A percentile compares a stretch with the other conserved stretches of the same genome.
phyloP scores from a whole-genome alignment of 306 rosid genomes.

The Lagenaria siceraria region DNA sequence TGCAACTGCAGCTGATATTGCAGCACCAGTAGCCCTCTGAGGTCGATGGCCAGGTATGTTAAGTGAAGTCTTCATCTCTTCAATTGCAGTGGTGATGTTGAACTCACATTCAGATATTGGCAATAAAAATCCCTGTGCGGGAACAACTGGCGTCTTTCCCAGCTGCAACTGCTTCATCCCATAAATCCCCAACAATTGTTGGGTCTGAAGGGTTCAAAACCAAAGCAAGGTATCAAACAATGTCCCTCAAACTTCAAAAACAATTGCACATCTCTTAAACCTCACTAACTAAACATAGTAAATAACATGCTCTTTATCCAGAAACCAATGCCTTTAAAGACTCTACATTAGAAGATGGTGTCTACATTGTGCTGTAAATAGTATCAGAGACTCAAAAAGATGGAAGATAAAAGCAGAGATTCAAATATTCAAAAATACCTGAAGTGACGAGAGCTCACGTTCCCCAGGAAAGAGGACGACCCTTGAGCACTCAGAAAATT shows the following conservation, averaged over 20 bases:
- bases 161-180: conserved; percentile 33
- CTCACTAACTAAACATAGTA: not conserved
- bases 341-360: not conserved
- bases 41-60: conserved; percentile 34
- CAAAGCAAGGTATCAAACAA: conserved; percentile 7
- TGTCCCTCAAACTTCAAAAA: not conserved
- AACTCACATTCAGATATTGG: conserved; percentile 80
- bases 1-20: conserved; percentile 68
- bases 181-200: conserved; percentile 36
- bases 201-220: conserved; percentile 29
- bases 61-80: conserved; percentile 50
- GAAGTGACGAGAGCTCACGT: conserved; percentile 45
- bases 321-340: not conserved
- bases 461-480: conserved; percentile 43
- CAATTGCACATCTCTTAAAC: not conserved
- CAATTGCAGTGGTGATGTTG: conserved; percentile 50
- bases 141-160: conserved; percentile 33
- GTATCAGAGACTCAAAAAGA: not conserved
- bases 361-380: not conserved
- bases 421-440: conserved; percentile 26
- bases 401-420: not conserved
- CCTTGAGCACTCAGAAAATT: conserved; percentile 45
- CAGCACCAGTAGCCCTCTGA: conserved; percentile 65
- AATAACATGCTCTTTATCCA: not conserved
- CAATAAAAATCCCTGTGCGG: conserved; percentile 49